phyloP scores from a whole-genome alignment of 164 flowering plant genomes.

The Chloranthus sessilifolius region DNA sequence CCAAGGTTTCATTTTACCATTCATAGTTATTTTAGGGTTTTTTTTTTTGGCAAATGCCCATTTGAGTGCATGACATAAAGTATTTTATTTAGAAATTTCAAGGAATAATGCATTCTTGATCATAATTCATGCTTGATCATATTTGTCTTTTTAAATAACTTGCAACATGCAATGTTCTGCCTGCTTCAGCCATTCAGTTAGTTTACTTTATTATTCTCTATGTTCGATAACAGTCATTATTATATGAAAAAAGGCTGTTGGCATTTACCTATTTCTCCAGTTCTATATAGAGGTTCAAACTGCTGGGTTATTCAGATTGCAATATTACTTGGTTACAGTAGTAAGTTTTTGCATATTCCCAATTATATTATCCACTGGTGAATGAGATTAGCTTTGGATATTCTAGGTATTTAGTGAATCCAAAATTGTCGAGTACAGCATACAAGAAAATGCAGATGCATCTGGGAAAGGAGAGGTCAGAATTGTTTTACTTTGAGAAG shows the following conservation, averaged over 20 bases:
- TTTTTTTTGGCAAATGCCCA: neutral
- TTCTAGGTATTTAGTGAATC: slow-evolving; percentile 74
- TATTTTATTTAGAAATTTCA: too few species aligned
- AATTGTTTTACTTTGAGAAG: neutral
- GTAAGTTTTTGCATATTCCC: neutral
- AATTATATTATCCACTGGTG: neutral
- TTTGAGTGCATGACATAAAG: slow-evolving; percentile 3
- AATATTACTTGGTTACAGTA: neutral
- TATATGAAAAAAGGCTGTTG: too few species aligned
- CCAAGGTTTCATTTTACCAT: slow-evolving; percentile 36
- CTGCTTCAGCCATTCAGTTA: too few species aligned
- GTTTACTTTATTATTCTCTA: too few species aligned
- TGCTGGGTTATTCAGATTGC: neutral
- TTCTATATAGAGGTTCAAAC: neutral
- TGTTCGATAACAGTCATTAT: too few species aligned
- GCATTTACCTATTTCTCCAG: too few species aligned
- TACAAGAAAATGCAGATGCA: slow-evolving; percentile 45
- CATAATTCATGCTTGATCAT: too few species aligned
- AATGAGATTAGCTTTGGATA: slow-evolving; percentile 1
- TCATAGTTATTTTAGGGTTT: neutral
- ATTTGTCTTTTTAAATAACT: too few species aligned
- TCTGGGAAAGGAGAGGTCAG: slow-evolving; percentile 64
- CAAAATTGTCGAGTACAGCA: slow-evolving; percentile 63
- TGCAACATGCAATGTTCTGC: too few species aligned
- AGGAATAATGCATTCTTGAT: too few species aligned